Conservation (phyloP, 1,284 basidiomycete species). For the Singerocomus inundabilis region DNA sequence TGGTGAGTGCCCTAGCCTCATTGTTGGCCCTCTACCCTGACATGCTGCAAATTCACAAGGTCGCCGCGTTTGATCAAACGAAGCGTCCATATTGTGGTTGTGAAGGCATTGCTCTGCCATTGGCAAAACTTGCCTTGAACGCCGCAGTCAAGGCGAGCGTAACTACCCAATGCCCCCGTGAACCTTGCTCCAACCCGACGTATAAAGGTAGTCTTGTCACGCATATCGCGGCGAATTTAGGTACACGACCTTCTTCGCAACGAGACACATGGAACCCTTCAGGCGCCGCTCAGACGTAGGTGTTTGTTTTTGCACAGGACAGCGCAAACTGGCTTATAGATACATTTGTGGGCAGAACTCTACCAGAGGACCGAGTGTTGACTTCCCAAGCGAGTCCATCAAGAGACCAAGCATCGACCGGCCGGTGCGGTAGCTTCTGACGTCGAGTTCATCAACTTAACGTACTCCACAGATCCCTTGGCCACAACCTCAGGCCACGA, state of each 20-base stretch:
- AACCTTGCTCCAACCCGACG: neutral
- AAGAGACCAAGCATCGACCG: constrained; percentile 2
- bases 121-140: constrained; percentile 4
- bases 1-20: constrained; percentile 3
- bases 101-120: constrained; percentile 1
- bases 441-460: constrained; percentile 2
- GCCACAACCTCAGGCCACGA: constrained; percentile 11
- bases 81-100: neutral
- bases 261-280: constrained; percentile 4
- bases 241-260: constrained; percentile 1
- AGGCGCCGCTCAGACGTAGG: constrained; percentile 13
- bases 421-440: constrained; percentile 8
- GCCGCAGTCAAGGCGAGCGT: constrained; percentile 5
- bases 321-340: constrained; percentile 1
- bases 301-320: neutral
- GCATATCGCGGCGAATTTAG: neutral
- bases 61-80: constrained; percentile 18
- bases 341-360: constrained; percentile 9
- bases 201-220: constrained; percentile 15
- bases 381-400: neutral
- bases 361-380: neutral
- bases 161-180: neutral
- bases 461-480: constrained; percentile 2
- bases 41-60: constrained; percentile 12
- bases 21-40: constrained; percentile 4